phyloP scores from a whole-genome alignment of 2,329 filamentous ascomycete species.

The Aspergillus ochraceoroseus region DNA sequence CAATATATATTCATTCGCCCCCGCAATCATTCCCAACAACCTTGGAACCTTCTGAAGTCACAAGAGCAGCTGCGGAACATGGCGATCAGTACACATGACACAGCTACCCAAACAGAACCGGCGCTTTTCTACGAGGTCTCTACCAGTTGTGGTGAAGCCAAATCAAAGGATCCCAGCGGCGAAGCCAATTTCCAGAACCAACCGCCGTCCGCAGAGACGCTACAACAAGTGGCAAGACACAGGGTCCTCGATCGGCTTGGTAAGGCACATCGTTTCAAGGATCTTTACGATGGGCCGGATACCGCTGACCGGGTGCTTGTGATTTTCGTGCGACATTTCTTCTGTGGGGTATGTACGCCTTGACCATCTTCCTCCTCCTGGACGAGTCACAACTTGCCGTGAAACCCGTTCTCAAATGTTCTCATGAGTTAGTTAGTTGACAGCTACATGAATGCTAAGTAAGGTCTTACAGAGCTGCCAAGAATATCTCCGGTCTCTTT shows the following conservation, averaged over 20 bases:
- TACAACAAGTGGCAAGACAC: slow-evolving; percentile 13
- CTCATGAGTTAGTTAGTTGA: no score
- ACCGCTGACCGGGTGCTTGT: slow-evolving; percentile 56
- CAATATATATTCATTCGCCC: no score
- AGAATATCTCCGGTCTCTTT: slow-evolving; percentile 63
- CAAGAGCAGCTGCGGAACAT: no score
- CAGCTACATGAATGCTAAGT: not conserved
- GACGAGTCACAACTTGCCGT: not conserved
- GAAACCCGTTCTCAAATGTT: no score
- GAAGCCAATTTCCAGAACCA: no score
- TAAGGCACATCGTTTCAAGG: slow-evolving; percentile 58
- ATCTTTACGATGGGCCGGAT: slow-evolving; percentile 46
- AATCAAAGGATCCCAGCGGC: no score
- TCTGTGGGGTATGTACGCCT: slow-evolving; percentile 72
- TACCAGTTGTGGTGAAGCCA: no score
- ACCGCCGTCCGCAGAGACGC: slow-evolving; percentile 3
- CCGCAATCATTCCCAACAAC: no score
- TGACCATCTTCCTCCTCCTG: not conserved
- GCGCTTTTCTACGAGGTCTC: no score
- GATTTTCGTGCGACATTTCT: slow-evolving; percentile 74
- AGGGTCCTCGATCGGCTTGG: slow-evolving; percentile 58
- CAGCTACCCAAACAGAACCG: no score
- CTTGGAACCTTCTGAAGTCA: no score
- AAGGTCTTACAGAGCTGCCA: slow-evolving; percentile 61
- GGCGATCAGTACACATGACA: no score